phyloP scores from a whole-genome alignment of 768 basidiomycete species.

The Calocybe cyanea region DNA sequence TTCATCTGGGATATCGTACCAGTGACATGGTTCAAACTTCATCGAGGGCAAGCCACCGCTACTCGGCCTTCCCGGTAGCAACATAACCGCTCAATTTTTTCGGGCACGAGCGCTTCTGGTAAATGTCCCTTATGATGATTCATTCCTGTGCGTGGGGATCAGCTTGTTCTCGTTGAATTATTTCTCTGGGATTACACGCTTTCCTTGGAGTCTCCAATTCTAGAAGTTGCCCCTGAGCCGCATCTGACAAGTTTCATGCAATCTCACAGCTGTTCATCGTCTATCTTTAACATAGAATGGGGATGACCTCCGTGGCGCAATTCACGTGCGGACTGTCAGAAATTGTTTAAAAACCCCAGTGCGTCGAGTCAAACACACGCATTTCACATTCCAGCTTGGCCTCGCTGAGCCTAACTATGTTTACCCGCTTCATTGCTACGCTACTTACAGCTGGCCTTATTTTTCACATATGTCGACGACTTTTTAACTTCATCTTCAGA shows the following conservation, averaged over 20 bases:
- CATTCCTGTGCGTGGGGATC: slow-evolving; percentile 6
- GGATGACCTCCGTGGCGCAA: slow-evolving; percentile 10
- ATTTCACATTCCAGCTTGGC: neutral
- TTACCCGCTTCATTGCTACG: neutral
- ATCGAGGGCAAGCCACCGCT: neutral
- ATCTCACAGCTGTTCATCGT: neutral
- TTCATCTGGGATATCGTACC: neutral
- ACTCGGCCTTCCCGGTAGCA: slow-evolving; percentile 1
- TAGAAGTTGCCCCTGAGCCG: neutral
- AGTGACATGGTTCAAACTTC: neutral
- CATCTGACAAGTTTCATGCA: slow-evolving; percentile 6
- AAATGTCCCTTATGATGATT: neutral
- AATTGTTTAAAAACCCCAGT: neutral
- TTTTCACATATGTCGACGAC: slow-evolving; percentile 9
- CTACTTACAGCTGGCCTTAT: slow-evolving; percentile 1
- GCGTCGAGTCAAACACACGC: no score
- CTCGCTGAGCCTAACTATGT: neutral
- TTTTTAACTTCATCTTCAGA: slow-evolving; percentile 5
- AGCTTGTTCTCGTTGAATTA: neutral
- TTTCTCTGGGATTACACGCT: neutral
- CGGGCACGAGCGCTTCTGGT: neutral
- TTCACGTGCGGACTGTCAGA: slow-evolving; percentile 8
- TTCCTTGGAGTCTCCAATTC: slow-evolving; percentile 1
- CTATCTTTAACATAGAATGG: neutral
- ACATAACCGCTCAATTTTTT: neutral